Conservation (phyloP, 2,329 filamentous ascomycete genomes). For the Paracamarosporium sp. region DNA sequence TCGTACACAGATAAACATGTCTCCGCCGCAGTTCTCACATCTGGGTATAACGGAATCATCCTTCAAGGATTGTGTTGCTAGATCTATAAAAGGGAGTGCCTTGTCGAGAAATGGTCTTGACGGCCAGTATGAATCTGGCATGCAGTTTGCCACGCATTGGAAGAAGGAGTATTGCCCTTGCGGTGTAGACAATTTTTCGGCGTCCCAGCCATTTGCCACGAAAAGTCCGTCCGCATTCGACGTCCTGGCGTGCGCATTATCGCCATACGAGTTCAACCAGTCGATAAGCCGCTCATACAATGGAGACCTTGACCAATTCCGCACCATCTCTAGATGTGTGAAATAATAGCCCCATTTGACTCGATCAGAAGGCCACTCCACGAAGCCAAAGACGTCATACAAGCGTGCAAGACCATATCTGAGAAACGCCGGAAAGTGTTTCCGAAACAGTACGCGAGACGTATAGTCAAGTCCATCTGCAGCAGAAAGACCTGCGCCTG, state of each 20-base stretch:
- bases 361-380: constrained; percentile 31
- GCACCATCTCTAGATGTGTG: constrained; percentile 35
- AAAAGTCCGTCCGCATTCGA: constrained; percentile 45
- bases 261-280: constrained; percentile 19
- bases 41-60: constrained; percentile 26
- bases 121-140: constrained; percentile 31
- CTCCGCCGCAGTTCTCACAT: constrained; percentile 31
- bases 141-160: constrained; percentile 39
- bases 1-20: constrained; percentile 36
- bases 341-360: constrained; percentile 46
- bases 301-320: constrained; percentile 30
- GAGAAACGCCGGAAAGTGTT: constrained; percentile 37
- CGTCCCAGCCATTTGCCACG: constrained; percentile 31
- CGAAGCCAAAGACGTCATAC: constrained; percentile 45
- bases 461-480: constrained; percentile 44
- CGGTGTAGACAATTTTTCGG: constrained; percentile 34
- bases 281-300: constrained; percentile 23
- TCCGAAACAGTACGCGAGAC: constrained; percentile 35
- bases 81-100: constrained; percentile 27
- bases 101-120: constrained; percentile 26
- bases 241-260: constrained; percentile 36
- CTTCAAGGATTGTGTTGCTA: constrained; percentile 24
- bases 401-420: constrained; percentile 35
- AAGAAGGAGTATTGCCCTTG: constrained; percentile 40
- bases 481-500: constrained; percentile 45